phyloP scores from a whole-genome alignment of 495 filamentous ascomycete species.

The Penicillium flavigenum region DNA sequence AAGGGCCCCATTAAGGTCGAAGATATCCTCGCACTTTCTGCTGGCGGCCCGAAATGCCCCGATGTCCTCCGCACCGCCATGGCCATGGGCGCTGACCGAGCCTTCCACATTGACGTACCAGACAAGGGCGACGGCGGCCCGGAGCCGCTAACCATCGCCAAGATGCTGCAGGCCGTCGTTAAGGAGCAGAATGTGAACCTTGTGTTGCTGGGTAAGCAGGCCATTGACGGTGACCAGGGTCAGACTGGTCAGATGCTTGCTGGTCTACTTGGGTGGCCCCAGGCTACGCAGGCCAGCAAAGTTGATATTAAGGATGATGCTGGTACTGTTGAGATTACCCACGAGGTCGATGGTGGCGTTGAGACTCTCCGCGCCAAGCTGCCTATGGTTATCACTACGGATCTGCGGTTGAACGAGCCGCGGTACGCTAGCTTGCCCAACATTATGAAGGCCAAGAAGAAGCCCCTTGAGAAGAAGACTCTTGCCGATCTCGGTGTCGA shows the following conservation, averaged over 20 bases:
- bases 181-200: constrained; percentile 82
- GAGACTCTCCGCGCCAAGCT: constrained; percentile 83
- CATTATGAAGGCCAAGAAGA: constrained; percentile 99
- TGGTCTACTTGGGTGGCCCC: constrained; percentile 84
- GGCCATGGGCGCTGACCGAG: constrained; percentile 97
- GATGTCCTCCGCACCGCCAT: constrained; percentile 93
- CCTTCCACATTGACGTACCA: constrained; percentile 77
- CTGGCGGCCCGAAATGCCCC: constrained; percentile 79
- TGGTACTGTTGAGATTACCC: constrained; percentile 66
- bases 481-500: constrained; percentile 78
- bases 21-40: constrained; percentile 86
- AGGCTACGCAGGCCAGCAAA: constrained; percentile 88
- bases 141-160: constrained; percentile 90
- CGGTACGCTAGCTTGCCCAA: constrained; percentile 93
- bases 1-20: constrained; percentile 60
- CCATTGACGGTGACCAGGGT: constrained; percentile 90
- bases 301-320: constrained; percentile 64
- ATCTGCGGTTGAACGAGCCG: constrained; percentile 92
- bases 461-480: constrained; percentile 88
- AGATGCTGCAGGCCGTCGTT: constrained; percentile 76
- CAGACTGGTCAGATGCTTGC: constrained; percentile 99
- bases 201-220: constrained; percentile 94
- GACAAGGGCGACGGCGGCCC: constrained; percentile 52
- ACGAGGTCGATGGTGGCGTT: constrained; percentile 92
- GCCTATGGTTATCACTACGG: constrained; percentile 91